Evolutionary conservation across 1,139 yeast genomes (phyloP), one percentile per base, ranked within the genome.

Genomic region (Hemisphaericaspora subhashii): DNA sequence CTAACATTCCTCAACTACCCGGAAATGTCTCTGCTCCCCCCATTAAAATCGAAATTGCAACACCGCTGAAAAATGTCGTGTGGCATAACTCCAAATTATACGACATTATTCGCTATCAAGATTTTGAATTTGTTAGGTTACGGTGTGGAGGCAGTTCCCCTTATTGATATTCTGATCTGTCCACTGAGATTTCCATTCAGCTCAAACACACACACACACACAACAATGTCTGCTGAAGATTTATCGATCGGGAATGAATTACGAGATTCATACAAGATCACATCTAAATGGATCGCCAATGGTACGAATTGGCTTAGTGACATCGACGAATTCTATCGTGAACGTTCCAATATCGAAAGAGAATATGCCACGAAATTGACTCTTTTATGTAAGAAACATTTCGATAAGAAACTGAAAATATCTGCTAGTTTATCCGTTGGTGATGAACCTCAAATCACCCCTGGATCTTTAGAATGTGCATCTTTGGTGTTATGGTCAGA

Each of bases 401-500:
- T 87, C 53, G 86, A 83, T 42, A 85, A 80, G 60, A 88, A 90
- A 57, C 84, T 95, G 31, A 79, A 79, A 51, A 62, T 73, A 10
- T 72, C 88, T 20, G 78, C 94, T 0, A 62, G 66, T 16, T 64
- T 94, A 25, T 81, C 92, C 27, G 98, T 94, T 6, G 99, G 99
- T 20, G 96, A 88, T 47, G 77, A 79, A 20, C 98, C 99, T 0
- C 78, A 81, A 33, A 77, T 87, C 39, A 92, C 99, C 0, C 98
- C 98, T 0, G 98, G 99, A 0, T 89, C 97, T 0, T 68, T 92
- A 37, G 98, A 94, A 56, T 78, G 87, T 47, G 96, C 97, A 0
- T 76, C 88, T n/a, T 65, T 90, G 48, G 96, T 88, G n/a, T 79
- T 95, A 4, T 92, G 98, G 98, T 86, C 81, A 35, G 95, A 88